Percentiles rank a stretch among this genome's conserved stretches.
phyloP scores from a whole-genome alignment of 75 land plant genomes.

The Ceratopteris richardii region DNA sequence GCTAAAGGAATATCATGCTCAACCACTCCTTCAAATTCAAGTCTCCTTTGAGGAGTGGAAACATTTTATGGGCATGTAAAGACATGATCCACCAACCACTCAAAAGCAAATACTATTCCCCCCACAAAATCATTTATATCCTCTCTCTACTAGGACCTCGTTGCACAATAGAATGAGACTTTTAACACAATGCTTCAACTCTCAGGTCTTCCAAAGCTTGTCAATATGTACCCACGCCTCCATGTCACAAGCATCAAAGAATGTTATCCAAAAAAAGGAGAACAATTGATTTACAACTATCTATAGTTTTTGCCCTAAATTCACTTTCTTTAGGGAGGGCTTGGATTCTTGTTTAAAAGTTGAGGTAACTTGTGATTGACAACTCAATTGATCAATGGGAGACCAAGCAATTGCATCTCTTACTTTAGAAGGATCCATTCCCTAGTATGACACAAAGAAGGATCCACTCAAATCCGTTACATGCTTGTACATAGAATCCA shows the following conservation, averaged over 20 bases:
- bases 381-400: slow-evolving; percentile 1
- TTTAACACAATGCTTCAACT: slow-evolving; percentile 32
- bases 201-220: slow-evolving; percentile 48
- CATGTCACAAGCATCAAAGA: slow-evolving; percentile 17
- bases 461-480: no score
- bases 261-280: slow-evolving; percentile 39
- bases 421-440: slow-evolving; percentile 3
- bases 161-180: slow-evolving; percentile 39
- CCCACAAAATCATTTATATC: slow-evolving; percentile 35
- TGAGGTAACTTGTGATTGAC: neutral
- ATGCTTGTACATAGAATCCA: no score
- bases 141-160: slow-evolving; percentile 42
- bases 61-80: slow-evolving; percentile 20
- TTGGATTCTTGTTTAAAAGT: no score
- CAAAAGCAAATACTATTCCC: slow-evolving; percentile 40
- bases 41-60: slow-evolving; percentile 21
- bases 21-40: slow-evolving; percentile 30
- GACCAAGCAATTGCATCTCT: slow-evolving; percentile 2
- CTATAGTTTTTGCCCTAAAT: slow-evolving; percentile 12
- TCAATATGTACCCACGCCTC: slow-evolving; percentile 25
- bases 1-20: slow-evolving; percentile 38
- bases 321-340: no score
- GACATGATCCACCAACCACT: slow-evolving; percentile 58
- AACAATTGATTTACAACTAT: slow-evolving; percentile 46
- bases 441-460: no score